phyloP scores from a whole-genome alignment of 352 stramenopile species.

The Globisporangium perplexum region DNA sequence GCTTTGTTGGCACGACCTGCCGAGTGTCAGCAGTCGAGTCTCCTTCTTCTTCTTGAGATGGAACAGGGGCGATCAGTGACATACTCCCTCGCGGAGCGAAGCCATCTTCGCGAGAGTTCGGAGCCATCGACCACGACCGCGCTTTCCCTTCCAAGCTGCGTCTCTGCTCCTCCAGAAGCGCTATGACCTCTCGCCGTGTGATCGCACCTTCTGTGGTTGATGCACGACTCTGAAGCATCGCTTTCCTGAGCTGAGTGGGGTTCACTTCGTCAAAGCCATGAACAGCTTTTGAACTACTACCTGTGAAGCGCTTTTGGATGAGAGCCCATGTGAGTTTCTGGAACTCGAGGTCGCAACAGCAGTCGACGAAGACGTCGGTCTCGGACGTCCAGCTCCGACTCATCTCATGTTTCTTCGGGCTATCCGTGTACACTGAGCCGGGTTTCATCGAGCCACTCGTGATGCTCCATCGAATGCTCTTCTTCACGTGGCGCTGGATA shows the following conservation, averaged over 20 bases:
- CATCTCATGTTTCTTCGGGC: constrained; percentile 9
- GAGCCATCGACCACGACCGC: not conserved
- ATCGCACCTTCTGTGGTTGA: not conserved
- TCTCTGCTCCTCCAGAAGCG: constrained; percentile 9
- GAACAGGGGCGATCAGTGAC: not conserved
- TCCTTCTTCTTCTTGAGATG: not conserved
- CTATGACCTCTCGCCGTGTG: constrained; percentile 8
- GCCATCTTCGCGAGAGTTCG: not conserved
- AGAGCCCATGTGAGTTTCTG: constrained; percentile 22
- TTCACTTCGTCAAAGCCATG: not conserved
- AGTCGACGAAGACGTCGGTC: constrained; percentile 16
- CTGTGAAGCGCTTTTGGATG: constrained; percentile 14
- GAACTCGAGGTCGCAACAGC: constrained; percentile 25
- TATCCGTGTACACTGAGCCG: not conserved
- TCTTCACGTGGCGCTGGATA: constrained; percentile 17
- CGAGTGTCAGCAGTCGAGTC: not conserved
- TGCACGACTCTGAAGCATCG: constrained; percentile 1
- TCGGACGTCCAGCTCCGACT: constrained; percentile 4
- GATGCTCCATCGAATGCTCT: constrained; percentile 8
- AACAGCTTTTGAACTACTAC: not conserved
- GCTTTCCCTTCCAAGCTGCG: constrained; percentile 9
- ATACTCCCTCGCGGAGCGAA: not conserved
- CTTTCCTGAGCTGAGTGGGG: constrained; percentile 2
- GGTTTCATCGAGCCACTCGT: constrained; percentile 3
- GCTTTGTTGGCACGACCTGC: not conserved